phyloP scores from a whole-genome alignment of 2,329 filamentous ascomycete genomes.

The Fusarium sp. region DNA sequence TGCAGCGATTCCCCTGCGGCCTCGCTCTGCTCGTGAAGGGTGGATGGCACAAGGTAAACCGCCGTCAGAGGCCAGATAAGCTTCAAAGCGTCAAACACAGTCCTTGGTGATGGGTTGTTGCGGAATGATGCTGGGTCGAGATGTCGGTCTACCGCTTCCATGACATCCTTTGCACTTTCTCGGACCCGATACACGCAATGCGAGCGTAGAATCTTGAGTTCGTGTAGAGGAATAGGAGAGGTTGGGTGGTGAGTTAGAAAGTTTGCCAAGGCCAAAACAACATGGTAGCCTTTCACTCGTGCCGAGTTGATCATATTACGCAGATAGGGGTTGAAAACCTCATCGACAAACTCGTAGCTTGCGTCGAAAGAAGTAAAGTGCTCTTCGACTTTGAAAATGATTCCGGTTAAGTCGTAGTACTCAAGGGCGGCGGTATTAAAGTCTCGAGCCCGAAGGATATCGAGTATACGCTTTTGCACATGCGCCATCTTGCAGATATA shows the following conservation, averaged over 20 bases:
- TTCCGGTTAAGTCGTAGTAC: constrained; percentile 46
- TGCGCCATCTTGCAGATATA: constrained; percentile 50
- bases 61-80: constrained; percentile 56
- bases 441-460: constrained; percentile 48
- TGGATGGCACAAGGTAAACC: constrained; percentile 49
- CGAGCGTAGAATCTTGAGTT: constrained; percentile 49
- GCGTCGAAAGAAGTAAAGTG: constrained; percentile 37
- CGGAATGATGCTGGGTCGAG: constrained; percentile 46
- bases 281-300: constrained; percentile 54
- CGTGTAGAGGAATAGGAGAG: constrained; percentile 42
- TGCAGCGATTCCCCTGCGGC: constrained; percentile 48
- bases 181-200: constrained; percentile 49
- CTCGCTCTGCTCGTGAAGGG: constrained; percentile 48
- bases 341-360: constrained; percentile 7
- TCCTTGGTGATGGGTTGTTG: constrained; percentile 50
- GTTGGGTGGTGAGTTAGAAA: constrained; percentile 52
- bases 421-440: constrained; percentile 47
- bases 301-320: constrained; percentile 52
- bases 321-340: constrained; percentile 50
- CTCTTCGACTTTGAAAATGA: constrained; percentile 47
- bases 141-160: constrained; percentile 46
- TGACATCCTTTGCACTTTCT: constrained; percentile 48
- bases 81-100: constrained; percentile 55
- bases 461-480: constrained; percentile 48
- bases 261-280: constrained; percentile 53